Evolutionary conservation across 768 basidiomycete species (phyloP).

Genomic region (Rhizopogon salebrosus): DNA sequence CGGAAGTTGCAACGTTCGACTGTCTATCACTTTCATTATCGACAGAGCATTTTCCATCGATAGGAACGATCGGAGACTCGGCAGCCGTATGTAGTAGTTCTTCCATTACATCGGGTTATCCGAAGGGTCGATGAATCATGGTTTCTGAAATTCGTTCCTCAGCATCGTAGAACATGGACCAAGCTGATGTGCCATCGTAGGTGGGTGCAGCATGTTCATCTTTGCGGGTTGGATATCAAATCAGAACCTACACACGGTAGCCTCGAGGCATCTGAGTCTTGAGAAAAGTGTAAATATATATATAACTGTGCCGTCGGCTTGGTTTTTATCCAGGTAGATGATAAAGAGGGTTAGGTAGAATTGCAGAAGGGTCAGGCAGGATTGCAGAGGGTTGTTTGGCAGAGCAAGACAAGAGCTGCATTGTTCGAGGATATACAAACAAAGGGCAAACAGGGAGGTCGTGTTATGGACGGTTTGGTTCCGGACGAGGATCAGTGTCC

Average conservation of each 20-base stretch:
- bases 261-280: constrained; percentile 19
- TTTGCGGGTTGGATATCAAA: background rate
- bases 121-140: background rate
- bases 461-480: constrained; percentile 15
- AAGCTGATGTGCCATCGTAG: background rate
- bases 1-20: constrained; percentile 1
- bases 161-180: background rate
- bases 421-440: constrained; percentile 5
- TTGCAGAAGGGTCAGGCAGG: too few relatives aligned
- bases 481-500: constrained; percentile 23
- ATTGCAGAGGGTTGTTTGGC: constrained; percentile 1
- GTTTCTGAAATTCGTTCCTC: background rate
- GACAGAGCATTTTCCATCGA: constrained; percentile 15
- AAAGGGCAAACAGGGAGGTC: constrained; percentile 3
- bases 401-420: background rate
- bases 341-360: too few relatives aligned
- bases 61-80: constrained; percentile 9
- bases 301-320: constrained; percentile 9
- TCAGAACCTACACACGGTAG: constrained; percentile 3
- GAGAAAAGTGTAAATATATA: constrained; percentile 5
- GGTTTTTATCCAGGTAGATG: constrained; percentile 3
- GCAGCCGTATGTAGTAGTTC: constrained; percentile 6
- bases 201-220: constrained; percentile 1
- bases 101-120: background rate
- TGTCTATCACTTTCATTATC: constrained; percentile 10